A percentile compares a stretch with the other conserved stretches of the same genome.
Conservation (phyloP, 129 eudicot genomes). For the Sambucus nigra region DNA sequence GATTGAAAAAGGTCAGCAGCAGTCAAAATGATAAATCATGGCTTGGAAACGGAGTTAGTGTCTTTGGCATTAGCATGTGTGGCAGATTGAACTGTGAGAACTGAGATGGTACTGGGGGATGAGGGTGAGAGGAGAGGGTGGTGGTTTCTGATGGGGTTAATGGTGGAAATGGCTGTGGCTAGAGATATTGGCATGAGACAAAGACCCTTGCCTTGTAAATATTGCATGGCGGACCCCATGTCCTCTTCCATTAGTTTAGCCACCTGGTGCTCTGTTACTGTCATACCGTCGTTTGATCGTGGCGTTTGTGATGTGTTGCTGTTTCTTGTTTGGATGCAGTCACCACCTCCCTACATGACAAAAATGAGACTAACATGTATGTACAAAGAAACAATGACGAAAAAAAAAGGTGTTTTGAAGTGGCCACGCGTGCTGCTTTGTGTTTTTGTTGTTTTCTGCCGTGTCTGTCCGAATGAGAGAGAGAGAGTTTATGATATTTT, state of each 20-base stretch:
- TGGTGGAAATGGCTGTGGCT: slow-evolving; percentile 66
- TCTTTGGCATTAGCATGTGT: too few relatives aligned
- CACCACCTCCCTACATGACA: slow-evolving; percentile 26
- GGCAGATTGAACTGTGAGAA: slow-evolving; percentile 49
- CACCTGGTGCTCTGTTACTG: slow-evolving; percentile 63
- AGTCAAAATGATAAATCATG: too few relatives aligned
- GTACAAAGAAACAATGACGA: too few relatives aligned
- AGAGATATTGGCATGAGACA: slow-evolving; percentile 87
- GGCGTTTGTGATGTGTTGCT: slow-evolving; percentile 26
- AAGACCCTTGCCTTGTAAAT: slow-evolving; percentile 71
- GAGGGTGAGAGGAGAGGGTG: slow-evolving; percentile 25
- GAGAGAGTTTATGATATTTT: too few relatives aligned
- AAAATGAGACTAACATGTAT: too few relatives aligned
- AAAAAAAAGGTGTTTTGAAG: slow-evolving; percentile 11
- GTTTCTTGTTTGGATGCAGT: slow-evolving; percentile 10
- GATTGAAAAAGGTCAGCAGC: too few relatives aligned
- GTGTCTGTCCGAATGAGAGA: too few relatives aligned
- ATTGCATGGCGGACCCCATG: slow-evolving; percentile 89
- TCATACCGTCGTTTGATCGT: slow-evolving; percentile 35
- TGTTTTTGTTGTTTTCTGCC: too few relatives aligned
- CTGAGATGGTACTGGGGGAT: slow-evolving; percentile 45
- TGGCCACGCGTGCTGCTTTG: slow-evolving; percentile 56
- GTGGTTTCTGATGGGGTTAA: slow-evolving; percentile 38
- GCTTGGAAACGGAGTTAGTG: too few relatives aligned
- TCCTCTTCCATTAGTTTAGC: slow-evolving; percentile 78